Percentiles rank a stretch among this genome's conserved stretches.
phyloP scores from a whole-genome alignment of 148 eudicot species.

The Persicaria tinctoria region DNA sequence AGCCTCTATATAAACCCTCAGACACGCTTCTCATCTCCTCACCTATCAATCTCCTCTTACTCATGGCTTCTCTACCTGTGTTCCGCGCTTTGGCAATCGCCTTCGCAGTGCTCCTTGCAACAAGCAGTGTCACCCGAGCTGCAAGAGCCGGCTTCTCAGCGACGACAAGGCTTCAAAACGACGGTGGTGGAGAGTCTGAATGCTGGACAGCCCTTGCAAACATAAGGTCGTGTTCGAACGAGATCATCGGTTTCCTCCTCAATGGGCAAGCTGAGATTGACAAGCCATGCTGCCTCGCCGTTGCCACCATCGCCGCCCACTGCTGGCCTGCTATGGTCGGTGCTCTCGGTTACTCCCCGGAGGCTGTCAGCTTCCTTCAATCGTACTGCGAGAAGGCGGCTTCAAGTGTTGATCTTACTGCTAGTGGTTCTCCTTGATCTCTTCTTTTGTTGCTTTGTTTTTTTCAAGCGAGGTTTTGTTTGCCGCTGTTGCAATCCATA shows the following conservation, averaged over 20 bases:
- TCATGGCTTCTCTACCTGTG: background rate
- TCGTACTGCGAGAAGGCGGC: slow-evolving; percentile 38
- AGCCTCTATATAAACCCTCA: background rate
- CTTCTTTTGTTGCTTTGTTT: background rate
- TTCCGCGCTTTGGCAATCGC: background rate
- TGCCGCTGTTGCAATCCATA: background rate
- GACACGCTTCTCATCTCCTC: background rate
- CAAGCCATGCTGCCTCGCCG: slow-evolving; percentile 39
- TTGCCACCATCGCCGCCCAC: slow-evolving; percentile 29
- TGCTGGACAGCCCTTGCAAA: slow-evolving; percentile 52
- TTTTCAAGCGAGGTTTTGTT: too few species aligned
- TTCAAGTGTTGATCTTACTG: background rate
- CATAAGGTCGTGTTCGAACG: slow-evolving; percentile 45
- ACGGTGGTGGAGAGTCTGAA: background rate
- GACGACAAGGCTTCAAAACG: background rate
- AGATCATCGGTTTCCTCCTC: slow-evolving; percentile 47
- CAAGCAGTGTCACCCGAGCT: background rate
- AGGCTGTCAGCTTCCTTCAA: slow-evolving; percentile 41
- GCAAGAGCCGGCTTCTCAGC: background rate
- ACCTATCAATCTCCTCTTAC: background rate
- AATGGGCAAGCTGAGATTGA: slow-evolving; percentile 53
- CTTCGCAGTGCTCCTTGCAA: background rate
- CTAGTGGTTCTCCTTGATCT: background rate
- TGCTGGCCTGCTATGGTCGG: slow-evolving; percentile 58
- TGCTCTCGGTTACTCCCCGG: slow-evolving; percentile 41